Evolutionary conservation across 2,329 filamentous ascomycete genomes (phyloP).

Genomic region (Rutstroemia sp.): DNA sequence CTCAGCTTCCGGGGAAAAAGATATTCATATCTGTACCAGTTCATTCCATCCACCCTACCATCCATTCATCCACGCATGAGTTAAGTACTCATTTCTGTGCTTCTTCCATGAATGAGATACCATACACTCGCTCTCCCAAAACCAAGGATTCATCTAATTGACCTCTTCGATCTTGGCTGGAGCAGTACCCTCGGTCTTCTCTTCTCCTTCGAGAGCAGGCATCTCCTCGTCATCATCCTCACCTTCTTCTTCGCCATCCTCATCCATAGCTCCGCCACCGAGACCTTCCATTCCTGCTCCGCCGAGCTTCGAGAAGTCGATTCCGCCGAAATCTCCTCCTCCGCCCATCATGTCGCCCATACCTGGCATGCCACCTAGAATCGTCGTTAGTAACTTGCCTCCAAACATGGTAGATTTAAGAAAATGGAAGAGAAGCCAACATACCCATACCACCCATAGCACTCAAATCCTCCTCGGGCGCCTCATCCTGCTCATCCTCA

Average conservation of each 20-base stretch:
- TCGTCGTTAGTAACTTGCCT: not conserved
- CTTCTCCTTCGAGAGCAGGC: constrained; percentile 67
- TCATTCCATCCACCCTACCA: no score
- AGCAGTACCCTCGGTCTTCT: constrained; percentile 36
- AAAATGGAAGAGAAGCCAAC: not conserved
- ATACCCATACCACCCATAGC: constrained; percentile 57
- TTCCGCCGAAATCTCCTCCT: constrained; percentile 71
- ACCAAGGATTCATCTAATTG: constrained; percentile 18
- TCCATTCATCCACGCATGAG: no score
- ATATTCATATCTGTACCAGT: no score
- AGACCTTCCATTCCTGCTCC: constrained; percentile 42
- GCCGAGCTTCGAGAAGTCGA: constrained; percentile 90
- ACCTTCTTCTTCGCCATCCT: constrained; percentile 40
- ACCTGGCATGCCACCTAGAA: constrained; percentile 13
- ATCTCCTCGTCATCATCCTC: constrained; percentile 63
- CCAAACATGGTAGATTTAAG: not conserved
- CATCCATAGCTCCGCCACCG: constrained; percentile 37
- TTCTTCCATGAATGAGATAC: no score
- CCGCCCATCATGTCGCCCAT: constrained; percentile 33
- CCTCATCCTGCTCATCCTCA: constrained; percentile 82
- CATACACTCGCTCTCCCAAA: not conserved
- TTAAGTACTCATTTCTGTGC: no score
- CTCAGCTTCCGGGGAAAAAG: no score
- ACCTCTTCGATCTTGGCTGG: constrained; percentile 36
- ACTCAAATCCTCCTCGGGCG: constrained; percentile 66